Conservation (phyloP, 208 protist genomes). For the Leishmania gerbilli region DNA sequence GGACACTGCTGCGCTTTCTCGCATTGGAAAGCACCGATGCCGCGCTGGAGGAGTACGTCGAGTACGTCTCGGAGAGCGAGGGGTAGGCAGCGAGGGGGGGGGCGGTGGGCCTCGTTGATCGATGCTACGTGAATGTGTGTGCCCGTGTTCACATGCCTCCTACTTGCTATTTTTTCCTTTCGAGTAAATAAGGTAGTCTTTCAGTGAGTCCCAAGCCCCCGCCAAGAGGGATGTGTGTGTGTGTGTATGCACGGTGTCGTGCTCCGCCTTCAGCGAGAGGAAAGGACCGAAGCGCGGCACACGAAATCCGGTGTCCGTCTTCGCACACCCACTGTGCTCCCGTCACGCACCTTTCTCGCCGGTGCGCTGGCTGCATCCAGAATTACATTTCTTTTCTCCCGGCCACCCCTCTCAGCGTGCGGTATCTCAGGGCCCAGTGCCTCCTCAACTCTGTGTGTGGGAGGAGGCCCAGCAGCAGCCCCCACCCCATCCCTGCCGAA, state of each 20-base stretch:
- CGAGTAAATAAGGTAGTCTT: not conserved
- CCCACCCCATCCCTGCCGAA: not conserved
- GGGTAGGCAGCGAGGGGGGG: not conserved
- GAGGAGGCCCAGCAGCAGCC: not conserved
- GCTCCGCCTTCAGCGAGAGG: not conserved
- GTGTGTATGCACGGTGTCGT: not conserved
- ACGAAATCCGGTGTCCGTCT: not conserved
- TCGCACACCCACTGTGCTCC: not conserved
- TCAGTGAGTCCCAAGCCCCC: not conserved
- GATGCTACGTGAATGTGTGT: not conserved
- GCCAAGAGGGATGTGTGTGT: not conserved
- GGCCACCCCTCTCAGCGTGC: not conserved
- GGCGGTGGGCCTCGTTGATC: not conserved
- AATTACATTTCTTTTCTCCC: not conserved
- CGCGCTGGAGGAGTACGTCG: conserved; percentile 50
- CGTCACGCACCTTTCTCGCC: not conserved
- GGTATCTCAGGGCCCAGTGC: not conserved
- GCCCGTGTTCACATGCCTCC: not conserved
- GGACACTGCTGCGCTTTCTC: conserved; percentile 56
- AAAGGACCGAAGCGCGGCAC: not conserved
- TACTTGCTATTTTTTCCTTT: not conserved
- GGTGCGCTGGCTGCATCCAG: not conserved
- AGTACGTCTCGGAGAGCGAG: conserved; percentile 21
- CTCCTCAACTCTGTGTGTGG: not conserved
- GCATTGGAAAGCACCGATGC: conserved; percentile 56